Evolutionary conservation across 108 stramenopile species (phyloP), one percentile per base, ranked within the genome.

Genomic region (Cylindrotheca fusiformis): DNA sequence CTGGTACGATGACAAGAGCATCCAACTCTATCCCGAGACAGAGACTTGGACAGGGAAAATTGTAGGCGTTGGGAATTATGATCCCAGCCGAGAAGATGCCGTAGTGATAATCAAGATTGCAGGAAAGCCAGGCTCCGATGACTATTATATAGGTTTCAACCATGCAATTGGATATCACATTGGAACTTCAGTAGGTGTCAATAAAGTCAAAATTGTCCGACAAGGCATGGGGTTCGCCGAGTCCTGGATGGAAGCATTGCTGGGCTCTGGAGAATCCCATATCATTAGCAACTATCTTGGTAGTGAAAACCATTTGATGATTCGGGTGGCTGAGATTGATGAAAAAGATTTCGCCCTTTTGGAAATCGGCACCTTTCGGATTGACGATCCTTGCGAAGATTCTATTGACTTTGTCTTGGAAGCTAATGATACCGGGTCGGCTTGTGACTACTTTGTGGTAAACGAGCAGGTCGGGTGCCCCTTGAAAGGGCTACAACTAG

Each of bases 81-180:
- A n/a, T 63, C 33, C 48, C 26, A 25, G 36, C 36, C 24, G 12
- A 31, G 29, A 10, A 33, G 20, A 33, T 18, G n/a, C 28, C 31
- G 31, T 28, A 23, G 26, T 32, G 12, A 12, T 29, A 1, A 63
- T 5, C 28, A 52, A 2, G 32, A 28, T 20, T 33, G 36, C 19
- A 52, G 2, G 27, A 21, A 27, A 1, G 12, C 17, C n/a, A 33
- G n/a, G n/a, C n/a, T n/a, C n/a, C n/a, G 50, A 51, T 32, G 65
- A 72, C 30, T 72, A 58, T 52, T 76, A 72, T 53, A 50, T 80
- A 46, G 55, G 69, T 18, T 80, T 76, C 71, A 79, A 79, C 48
- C 63, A 63, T 28, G 49, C 36, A 6, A 41, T 41, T 41, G 10
- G 36, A 14, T 14, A 41, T 41, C 36, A 41, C 36, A 52, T 6